A percentile compares a stretch with the other conserved stretches of the same genome.
phyloP scores from a whole-genome alignment of 148 eudicot species.

The Nepenthes gracilis region DNA sequence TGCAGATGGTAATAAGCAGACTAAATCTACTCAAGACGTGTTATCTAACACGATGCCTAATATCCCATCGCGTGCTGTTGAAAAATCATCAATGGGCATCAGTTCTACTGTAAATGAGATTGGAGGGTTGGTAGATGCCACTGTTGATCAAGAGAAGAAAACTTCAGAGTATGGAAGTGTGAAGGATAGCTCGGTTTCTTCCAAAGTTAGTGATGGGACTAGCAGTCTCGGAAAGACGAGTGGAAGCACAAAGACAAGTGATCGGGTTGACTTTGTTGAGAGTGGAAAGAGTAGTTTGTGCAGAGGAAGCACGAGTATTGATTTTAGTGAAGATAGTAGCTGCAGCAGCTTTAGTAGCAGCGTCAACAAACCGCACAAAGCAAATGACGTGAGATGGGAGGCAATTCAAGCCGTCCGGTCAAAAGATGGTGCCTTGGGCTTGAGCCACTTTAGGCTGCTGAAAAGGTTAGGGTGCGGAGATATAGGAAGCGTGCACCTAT shows the following conservation, averaged over 20 bases:
- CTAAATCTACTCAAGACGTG: not conserved
- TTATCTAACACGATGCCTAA: not conserved
- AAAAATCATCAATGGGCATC: not conserved
- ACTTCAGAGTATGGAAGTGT: not conserved
- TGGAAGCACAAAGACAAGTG: not conserved
- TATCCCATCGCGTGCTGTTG: not conserved
- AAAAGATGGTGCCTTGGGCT: constrained; percentile 5
- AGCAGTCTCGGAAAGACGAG: not conserved
- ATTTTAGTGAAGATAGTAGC: constrained; percentile 10
- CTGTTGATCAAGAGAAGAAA: not conserved
- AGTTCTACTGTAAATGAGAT: not conserved
- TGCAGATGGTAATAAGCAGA: not conserved
- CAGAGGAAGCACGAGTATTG: constrained; percentile 12
- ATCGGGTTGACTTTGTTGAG: not conserved
- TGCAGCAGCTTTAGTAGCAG: constrained; percentile 13
- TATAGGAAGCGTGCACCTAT: not conserved
- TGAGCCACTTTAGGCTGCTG: constrained; percentile 10
- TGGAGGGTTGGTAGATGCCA: not conserved
- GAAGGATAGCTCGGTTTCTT: not conserved
- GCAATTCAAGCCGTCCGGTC: not conserved
- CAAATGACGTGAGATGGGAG: not conserved
- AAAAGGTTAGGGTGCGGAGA: not conserved
- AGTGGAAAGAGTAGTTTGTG: constrained; percentile 10
- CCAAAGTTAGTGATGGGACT: not conserved
- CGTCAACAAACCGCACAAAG: constrained; percentile 8